These are phyloP conservation scores for Euphorbia celastroides DNA, from an alignment of 441 rosid genomes.

Conservation along the genomic window DNA sequence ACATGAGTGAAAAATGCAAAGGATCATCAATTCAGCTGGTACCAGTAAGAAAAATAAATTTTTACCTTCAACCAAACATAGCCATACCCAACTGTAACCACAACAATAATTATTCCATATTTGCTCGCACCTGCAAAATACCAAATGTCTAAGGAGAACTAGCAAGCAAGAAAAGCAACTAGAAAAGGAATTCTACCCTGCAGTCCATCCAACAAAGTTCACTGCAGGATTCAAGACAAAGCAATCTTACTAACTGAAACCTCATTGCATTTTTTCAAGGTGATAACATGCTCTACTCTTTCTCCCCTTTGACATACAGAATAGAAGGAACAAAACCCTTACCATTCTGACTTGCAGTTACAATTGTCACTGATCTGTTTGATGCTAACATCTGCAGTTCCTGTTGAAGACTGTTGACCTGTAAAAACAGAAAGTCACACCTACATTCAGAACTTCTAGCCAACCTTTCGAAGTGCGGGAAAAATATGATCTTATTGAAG, in stretches of 20 bases:
- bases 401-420: constrained; percentile 73
- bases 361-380: constrained; percentile 60
- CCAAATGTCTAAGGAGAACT: constrained; percentile 1
- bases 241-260: neutral
- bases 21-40: neutral
- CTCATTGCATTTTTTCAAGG: neutral
- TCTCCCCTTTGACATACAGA: neutral
- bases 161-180: constrained; percentile 3
- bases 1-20: neutral
- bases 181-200: neutral
- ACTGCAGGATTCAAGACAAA: constrained; percentile 8
- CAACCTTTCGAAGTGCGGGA: neutral
- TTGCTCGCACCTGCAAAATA: constrained; percentile 52
- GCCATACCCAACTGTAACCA: constrained; percentile 79
- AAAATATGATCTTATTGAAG: neutral
- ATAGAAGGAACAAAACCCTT: constrained; percentile 17
- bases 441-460: constrained; percentile 12
- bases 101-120: constrained; percentile 59
- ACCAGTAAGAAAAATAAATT: neutral
- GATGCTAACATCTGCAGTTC: constrained; percentile 57
- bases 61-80: constrained; percentile 98
- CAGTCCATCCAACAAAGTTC: neutral
- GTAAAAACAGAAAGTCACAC: constrained; percentile 20
- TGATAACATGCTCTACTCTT: neutral
- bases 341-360: constrained; percentile 74